phyloP scores from a whole-genome alignment of 2,329 filamentous ascomycete genomes.

The Scleromitrula shiraiana region DNA sequence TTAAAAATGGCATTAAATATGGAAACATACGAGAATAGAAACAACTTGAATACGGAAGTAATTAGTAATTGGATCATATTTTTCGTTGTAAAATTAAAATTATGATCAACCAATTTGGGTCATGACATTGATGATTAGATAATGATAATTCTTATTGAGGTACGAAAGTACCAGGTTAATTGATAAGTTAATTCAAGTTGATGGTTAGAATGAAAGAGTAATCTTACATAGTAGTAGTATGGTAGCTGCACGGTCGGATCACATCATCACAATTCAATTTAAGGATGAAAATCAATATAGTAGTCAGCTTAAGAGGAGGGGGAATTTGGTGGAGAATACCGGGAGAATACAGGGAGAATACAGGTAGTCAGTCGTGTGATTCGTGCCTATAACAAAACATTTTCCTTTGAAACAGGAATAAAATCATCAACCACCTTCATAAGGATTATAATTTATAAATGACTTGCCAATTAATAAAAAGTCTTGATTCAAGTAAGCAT shows the following conservation, averaged over 20 bases:
- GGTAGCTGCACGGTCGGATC: no score
- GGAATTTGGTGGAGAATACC: no score
- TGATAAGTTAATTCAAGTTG: background rate
- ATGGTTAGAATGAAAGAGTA: no score
- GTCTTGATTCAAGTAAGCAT: background rate
- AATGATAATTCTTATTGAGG: background rate
- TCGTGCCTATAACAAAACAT: background rate
- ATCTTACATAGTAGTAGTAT: no score
- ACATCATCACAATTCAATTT: no score
- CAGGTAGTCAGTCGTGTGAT: background rate
- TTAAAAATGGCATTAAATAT: no score
- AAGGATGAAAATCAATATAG: no score
- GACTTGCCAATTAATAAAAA: background rate
- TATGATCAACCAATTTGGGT: slow-evolving; percentile 3
- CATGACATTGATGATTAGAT: background rate
- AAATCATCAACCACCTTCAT: background rate
- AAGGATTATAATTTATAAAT: slow-evolving; percentile 1
- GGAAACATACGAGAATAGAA: no score
- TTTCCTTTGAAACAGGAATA: background rate
- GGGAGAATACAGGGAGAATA: no score
- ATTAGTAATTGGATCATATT: no score
- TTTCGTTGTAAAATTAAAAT: background rate
- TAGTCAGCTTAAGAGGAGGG: no score
- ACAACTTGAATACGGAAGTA: no score
- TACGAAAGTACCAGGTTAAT: background rate